A percentile compares a stretch with the other conserved stretches of the same genome.
These are phyloP conservation scores for Diplodia scrobiculata DNA, from an alignment of 2,329 filamentous ascomycete species.

Conservation along the genomic window DNA sequence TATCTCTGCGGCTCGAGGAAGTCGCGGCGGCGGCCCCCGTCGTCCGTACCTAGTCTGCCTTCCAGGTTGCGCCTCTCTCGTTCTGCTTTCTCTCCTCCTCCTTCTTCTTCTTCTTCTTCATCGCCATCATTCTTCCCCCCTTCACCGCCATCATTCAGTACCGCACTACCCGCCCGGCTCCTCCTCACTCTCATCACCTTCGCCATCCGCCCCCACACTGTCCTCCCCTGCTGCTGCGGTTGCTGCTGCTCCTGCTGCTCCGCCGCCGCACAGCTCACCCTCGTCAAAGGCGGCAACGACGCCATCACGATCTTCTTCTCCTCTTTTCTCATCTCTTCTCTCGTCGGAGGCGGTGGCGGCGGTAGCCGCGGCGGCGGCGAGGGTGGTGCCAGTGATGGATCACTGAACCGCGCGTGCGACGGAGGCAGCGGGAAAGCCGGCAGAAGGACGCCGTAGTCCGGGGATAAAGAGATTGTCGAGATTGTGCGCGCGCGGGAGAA, in stretches of 20 bases:
- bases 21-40: background rate
- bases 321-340: background rate
- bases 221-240: background rate
- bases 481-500: background rate
- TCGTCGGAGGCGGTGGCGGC: background rate
- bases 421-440: slow-evolving; percentile 12
- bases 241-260: background rate
- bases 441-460: background rate
- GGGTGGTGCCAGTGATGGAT: background rate
- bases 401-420: slow-evolving; percentile 13
- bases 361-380: background rate
- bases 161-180: background rate
- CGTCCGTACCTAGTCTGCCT: background rate
- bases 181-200: background rate
- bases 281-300: background rate
- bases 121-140: background rate
- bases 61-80: background rate
- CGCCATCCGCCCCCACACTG: background rate
- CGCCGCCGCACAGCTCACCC: background rate
- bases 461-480: background rate
- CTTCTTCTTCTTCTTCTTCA: background rate
- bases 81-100: background rate
- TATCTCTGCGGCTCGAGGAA: background rate
- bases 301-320: too few relatives aligned
- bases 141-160: background rate